phyloP scores from a whole-genome alignment of 176 grass and related monocot species.

The Aegilops bicornis region DNA sequence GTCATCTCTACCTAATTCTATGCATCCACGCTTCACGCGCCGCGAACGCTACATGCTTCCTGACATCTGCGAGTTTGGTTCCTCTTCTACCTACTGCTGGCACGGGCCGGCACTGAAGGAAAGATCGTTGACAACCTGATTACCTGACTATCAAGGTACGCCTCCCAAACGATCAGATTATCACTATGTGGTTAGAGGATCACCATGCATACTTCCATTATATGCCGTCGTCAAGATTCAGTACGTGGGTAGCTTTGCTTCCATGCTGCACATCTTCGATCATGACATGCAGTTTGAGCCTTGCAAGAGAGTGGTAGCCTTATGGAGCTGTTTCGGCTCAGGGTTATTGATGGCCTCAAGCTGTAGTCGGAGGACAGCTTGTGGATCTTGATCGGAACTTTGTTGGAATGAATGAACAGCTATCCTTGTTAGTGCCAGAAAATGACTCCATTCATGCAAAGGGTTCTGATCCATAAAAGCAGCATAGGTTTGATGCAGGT shows the following conservation, averaged over 20 bases:
- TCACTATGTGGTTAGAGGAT: background rate
- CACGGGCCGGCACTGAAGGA: background rate
- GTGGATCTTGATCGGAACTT: background rate
- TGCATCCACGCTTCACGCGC: background rate
- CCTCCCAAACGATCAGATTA: background rate
- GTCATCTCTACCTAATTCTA: background rate
- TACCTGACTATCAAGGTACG: background rate
- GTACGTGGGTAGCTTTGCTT: background rate
- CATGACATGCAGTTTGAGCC: background rate
- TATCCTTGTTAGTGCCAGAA: background rate
- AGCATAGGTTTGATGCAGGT: background rate
- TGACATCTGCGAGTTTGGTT: background rate
- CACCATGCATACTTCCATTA: background rate
- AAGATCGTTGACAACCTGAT: background rate
- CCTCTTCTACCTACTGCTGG: background rate
- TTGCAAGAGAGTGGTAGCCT: background rate
- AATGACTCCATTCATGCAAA: background rate
- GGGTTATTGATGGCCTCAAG: background rate
- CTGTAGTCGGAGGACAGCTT: background rate
- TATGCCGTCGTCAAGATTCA: background rate
- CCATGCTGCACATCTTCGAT: background rate
- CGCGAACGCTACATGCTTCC: background rate
- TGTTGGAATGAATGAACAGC: background rate
- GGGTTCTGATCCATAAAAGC: background rate
- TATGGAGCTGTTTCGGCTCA: background rate